Percentiles rank a stretch among this genome's conserved stretches.
These are phyloP conservation scores for Cordia subcordata DNA, from an alignment of 257 asterid genomes.

Conservation along the genomic window DNA sequence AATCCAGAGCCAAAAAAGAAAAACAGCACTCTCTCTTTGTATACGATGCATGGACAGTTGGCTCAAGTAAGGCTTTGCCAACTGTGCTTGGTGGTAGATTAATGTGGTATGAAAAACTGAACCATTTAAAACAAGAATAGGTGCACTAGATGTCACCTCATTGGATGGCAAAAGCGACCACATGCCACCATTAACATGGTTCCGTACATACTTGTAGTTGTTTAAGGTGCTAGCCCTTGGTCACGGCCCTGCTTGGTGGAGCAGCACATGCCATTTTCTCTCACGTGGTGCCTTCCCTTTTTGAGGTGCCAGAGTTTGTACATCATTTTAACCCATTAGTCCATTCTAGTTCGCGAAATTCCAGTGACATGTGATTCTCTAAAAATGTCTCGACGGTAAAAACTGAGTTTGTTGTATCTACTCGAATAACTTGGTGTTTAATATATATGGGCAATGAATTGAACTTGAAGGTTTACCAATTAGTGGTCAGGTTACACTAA, in stretches of 20 bases:
- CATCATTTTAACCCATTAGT: too few species aligned
- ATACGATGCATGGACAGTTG: conserved; percentile 30
- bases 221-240: conserved; percentile 13
- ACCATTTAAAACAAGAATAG: conserved; percentile 12
- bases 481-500: too few species aligned
- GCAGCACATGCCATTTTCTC: conserved; percentile 28
- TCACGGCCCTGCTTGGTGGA: conserved; percentile 18
- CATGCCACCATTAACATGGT: conserved; percentile 6
- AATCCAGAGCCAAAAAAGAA: too few species aligned
- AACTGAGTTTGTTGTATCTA: too few species aligned
- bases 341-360: too few species aligned
- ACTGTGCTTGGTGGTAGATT: conserved; percentile 4
- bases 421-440: too few species aligned
- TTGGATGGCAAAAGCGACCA: conserved; percentile 19
- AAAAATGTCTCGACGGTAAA: too few species aligned
- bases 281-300: conserved; percentile 17
- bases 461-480: too few species aligned
- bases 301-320: neutral
- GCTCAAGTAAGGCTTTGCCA: conserved; percentile 9
- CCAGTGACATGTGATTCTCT: too few species aligned
- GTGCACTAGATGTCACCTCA: conserved; percentile 21
- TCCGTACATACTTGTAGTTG: conserved; percentile 29
- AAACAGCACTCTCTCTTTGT: too few species aligned
- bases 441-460: too few species aligned
- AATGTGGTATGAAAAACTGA: neutral